Evolutionary conservation across 106 monocot genomes (phyloP).

Genomic region (Cymbidium sinense): DNA sequence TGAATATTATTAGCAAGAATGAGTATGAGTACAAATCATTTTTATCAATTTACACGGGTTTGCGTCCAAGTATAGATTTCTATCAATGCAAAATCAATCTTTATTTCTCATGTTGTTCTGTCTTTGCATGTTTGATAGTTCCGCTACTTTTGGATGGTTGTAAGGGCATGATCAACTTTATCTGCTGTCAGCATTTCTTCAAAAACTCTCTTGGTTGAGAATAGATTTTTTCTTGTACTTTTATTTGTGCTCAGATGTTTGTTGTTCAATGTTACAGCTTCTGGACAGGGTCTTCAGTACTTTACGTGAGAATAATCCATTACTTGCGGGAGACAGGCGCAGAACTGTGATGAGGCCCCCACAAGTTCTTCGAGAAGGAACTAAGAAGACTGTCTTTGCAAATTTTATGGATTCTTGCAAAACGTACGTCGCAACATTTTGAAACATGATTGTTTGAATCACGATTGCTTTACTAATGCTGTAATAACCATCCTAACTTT

Average conservation of each 20-base stretch:
- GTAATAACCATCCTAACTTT: neutral
- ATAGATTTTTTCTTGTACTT: neutral
- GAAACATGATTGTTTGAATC: neutral
- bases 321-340: slow-evolving; percentile 87
- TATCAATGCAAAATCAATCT: neutral
- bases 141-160: neutral
- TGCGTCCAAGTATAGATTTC: neutral
- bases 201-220: neutral
- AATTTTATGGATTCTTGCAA: slow-evolving; percentile 97
- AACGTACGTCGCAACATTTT: slow-evolving; percentile 31
- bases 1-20: neutral
- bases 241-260: neutral
- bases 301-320: slow-evolving; percentile 81
- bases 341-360: slow-evolving; percentile 95
- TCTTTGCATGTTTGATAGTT: neutral
- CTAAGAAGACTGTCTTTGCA: slow-evolving; percentile 94
- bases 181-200: neutral
- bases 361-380: slow-evolving; percentile 95
- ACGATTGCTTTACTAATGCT: neutral
- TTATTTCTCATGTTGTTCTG: neutral
- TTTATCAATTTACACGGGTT: neutral
- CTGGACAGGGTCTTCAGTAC: slow-evolving; percentile 92
- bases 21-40: neutral
- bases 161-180: neutral
- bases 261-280: slow-evolving; percentile 37